A percentile compares a stretch with the other conserved stretches of the same genome.
Evolutionary conservation across 768 basidiomycete species (phyloP).

Genomic region (Rhodotorula babjevae): DNA sequence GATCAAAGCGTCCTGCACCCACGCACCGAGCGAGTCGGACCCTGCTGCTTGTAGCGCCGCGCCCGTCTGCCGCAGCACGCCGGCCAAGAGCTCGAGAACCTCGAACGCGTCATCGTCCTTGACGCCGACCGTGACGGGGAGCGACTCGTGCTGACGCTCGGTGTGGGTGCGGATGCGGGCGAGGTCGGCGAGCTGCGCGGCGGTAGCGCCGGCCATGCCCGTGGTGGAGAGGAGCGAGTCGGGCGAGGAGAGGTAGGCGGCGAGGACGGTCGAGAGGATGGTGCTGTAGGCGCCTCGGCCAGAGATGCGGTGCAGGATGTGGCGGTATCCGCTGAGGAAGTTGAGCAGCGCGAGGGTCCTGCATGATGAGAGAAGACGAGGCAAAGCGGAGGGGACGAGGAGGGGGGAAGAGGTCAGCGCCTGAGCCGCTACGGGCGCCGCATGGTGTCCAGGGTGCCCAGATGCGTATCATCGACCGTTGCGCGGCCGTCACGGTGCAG

Average conservation of each 20-base stretch:
- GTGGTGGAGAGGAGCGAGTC: slow-evolving; percentile 61
- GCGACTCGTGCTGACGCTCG: slow-evolving; percentile 64
- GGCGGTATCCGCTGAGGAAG: slow-evolving; percentile 75
- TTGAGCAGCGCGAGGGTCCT: slow-evolving; percentile 53
- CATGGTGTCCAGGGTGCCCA: no score
- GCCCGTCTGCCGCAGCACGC: slow-evolving; percentile 69
- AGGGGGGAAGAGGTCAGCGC: not conserved
- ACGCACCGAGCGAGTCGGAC: slow-evolving; percentile 66
- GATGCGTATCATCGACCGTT: no score
- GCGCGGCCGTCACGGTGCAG: no score
- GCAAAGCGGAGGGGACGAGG: no score
- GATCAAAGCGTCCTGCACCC: slow-evolving; percentile 65
- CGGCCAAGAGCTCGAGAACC: slow-evolving; percentile 63
- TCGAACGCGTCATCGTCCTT: slow-evolving; percentile 69
- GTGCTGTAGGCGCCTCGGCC: slow-evolving; percentile 79
- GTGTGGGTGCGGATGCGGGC: slow-evolving; percentile 65
- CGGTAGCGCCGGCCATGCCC: slow-evolving; percentile 59
- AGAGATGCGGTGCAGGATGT: slow-evolving; percentile 64
- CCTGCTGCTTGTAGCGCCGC: slow-evolving; percentile 58
- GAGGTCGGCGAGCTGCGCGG: slow-evolving; percentile 63
- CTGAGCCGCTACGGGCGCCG: no score
- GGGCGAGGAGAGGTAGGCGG: slow-evolving; percentile 60
- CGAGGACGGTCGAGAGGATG: slow-evolving; percentile 68
- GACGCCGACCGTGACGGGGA: slow-evolving; percentile 61
- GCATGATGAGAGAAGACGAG: not conserved